Percentiles rank a stretch among this genome's conserved stretches.
These are phyloP conservation scores for Xylaria sp. DNA, from an alignment of 2,329 filamentous ascomycete species.

Conservation along the genomic window DNA sequence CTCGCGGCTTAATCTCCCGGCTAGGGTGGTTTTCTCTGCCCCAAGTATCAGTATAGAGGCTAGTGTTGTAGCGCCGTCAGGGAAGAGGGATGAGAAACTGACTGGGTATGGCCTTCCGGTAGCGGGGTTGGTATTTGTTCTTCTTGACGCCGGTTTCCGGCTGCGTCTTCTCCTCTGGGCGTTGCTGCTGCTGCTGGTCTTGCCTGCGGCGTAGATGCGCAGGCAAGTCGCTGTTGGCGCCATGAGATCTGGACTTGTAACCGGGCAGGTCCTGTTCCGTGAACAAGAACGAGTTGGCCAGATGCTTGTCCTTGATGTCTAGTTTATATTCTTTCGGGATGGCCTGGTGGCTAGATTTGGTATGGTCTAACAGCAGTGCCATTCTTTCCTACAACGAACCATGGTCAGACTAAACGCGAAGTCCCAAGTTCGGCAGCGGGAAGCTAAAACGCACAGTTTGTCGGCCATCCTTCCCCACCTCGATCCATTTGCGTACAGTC, in stretches of 20 bases:
- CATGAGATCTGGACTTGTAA: slow-evolving; percentile 71
- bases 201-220: slow-evolving; percentile 62
- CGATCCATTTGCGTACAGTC: slow-evolving; percentile 72
- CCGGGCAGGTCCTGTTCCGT: slow-evolving; percentile 92
- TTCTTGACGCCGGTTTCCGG: slow-evolving; percentile 59
- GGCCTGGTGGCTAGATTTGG: slow-evolving; percentile 73
- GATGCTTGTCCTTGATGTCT: slow-evolving; percentile 70
- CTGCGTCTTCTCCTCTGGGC: slow-evolving; percentile 58
- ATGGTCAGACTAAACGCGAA: slow-evolving; percentile 26
- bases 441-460: slow-evolving; percentile 45
- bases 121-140: slow-evolving; percentile 67
- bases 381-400: slow-evolving; percentile 53
- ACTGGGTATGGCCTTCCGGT: slow-evolving; percentile 80
- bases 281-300: slow-evolving; percentile 90
- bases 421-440: slow-evolving; percentile 38
- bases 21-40: slow-evolving; percentile 80
- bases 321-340: slow-evolving; percentile 92
- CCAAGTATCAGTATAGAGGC: slow-evolving; percentile 27
- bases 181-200: slow-evolving; percentile 51
- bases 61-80: not conserved
- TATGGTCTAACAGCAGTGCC: slow-evolving; percentile 75
- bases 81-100: slow-evolving; percentile 54
- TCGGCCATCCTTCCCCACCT: slow-evolving; percentile 62
- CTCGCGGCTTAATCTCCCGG: slow-evolving; percentile 79
- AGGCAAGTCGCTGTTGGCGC: slow-evolving; percentile 68